A percentile compares a stretch with the other conserved stretches of the same genome.
Conservation (phyloP, 345 rosid genomes). For the Eucalyptus sideroxylon region DNA sequence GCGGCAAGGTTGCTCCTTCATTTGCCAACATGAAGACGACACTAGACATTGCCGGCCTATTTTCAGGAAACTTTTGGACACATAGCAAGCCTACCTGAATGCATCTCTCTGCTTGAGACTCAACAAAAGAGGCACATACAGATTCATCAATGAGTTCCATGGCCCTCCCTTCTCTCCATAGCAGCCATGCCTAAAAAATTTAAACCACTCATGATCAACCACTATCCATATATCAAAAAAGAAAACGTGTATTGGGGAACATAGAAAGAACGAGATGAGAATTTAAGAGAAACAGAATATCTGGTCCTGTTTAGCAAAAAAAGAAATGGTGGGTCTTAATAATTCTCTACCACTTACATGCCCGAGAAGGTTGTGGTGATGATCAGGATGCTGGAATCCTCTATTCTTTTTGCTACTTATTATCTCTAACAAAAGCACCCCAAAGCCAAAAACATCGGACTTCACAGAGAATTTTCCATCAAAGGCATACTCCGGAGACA, state of each 20-base stretch:
- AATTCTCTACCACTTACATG: background rate
- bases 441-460: background rate
- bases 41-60: slow-evolving; percentile 3
- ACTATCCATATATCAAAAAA: background rate
- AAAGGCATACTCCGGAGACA: background rate
- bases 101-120: background rate
- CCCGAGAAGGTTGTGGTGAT: slow-evolving; percentile 2
- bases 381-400: slow-evolving; percentile 17
- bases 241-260: background rate
- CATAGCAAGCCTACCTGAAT: slow-evolving; percentile 14
- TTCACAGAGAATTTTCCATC: background rate
- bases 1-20: background rate
- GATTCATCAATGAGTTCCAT: background rate
- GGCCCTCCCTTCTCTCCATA: slow-evolving; percentile 6
- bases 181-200: slow-evolving; percentile 5
- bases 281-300: background rate
- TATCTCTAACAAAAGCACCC: background rate
- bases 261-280: background rate
- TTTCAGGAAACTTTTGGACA: slow-evolving; percentile 5
- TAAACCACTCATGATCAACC: background rate
- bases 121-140: background rate
- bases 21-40: slow-evolving; percentile 5
- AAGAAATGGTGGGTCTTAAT: background rate
- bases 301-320: background rate
- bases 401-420: slow-evolving; percentile 32